Evolutionary conservation across 768 basidiomycete species (phyloP).

Genomic region (Pulveroboletus sp.): DNA sequence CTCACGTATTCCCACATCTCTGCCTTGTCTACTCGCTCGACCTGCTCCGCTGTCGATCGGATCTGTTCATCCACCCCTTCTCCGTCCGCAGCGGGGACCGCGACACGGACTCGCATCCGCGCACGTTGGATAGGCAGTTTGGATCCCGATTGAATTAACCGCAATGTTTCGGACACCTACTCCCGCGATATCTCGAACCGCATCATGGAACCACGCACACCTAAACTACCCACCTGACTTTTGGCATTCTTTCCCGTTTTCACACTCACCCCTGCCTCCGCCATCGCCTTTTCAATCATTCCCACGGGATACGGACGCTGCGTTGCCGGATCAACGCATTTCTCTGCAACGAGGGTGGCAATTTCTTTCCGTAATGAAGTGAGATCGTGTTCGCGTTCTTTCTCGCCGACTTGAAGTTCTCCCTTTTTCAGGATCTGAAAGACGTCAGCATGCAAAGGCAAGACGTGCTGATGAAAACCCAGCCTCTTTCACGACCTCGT

Average conservation of each 20-base stretch:
- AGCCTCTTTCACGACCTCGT: conserved; percentile 82
- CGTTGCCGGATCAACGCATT: conserved; percentile 91
- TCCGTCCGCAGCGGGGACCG: conserved; percentile 64
- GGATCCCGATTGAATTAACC: conserved; percentile 73
- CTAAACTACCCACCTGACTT: conserved; percentile 63
- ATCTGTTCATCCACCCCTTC: conserved; percentile 71
- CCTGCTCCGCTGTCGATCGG: conserved; percentile 68
- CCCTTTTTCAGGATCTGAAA: conserved; percentile 91
- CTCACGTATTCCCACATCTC: conserved; percentile 88
- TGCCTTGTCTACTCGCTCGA: conserved; percentile 79
- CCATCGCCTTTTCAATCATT: conserved; percentile 98
- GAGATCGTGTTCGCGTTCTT: conserved; percentile 92
- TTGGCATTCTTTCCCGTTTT: conserved; percentile 89
- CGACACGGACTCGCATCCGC: conserved; percentile 86
- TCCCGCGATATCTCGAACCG: not conserved
- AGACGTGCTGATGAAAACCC: conserved; percentile 4
- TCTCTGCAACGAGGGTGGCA: conserved; percentile 90
- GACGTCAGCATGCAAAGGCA: not conserved
- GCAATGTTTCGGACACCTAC: conserved; percentile 90
- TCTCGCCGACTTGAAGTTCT: conserved; percentile 95
- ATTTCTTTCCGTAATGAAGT: conserved; percentile 83
- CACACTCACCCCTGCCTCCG: conserved; percentile 90
- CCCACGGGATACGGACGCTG: conserved; percentile 89
- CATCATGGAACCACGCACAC: not conserved
- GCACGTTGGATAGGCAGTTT: conserved; percentile 93